Percentiles rank a stretch among this genome's conserved stretches.
Conservation (phyloP, 495 filamentous ascomycete genomes). For the Podospora pseudoanserina region DNA sequence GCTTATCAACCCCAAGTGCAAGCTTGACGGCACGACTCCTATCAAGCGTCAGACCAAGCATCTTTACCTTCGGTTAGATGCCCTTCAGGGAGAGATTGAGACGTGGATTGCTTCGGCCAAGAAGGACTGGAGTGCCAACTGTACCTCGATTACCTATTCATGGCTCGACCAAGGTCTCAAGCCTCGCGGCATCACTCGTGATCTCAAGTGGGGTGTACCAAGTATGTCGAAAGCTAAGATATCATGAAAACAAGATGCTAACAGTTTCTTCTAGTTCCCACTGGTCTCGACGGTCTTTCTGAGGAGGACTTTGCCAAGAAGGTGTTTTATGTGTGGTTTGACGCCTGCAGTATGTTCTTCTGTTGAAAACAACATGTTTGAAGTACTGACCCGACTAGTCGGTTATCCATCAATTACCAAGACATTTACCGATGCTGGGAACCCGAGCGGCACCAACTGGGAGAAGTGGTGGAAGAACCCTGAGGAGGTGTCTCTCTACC, state of each 20-base stretch:
- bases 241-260: not conserved
- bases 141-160: constrained; percentile 62
- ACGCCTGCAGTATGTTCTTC: constrained; percentile 65
- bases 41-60: constrained; percentile 60
- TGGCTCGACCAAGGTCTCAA: constrained; percentile 83
- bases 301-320: constrained; percentile 61
- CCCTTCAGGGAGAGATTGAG: constrained; percentile 68
- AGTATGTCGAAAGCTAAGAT: constrained; percentile 26
- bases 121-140: constrained; percentile 71
- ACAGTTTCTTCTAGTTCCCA: constrained; percentile 27
- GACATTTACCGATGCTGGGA: constrained; percentile 65
- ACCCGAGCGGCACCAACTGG: constrained; percentile 55
- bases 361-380: not conserved
- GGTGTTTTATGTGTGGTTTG: constrained; percentile 98
- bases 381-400: constrained; percentile 35
- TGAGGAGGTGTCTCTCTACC: constrained; percentile 83
- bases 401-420: constrained; percentile 95
- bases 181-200: constrained; percentile 83
- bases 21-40: constrained; percentile 77
- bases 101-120: constrained; percentile 58
- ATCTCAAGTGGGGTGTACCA: constrained; percentile 80
- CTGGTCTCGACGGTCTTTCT: constrained; percentile 24
- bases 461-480: constrained; percentile 94
- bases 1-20: constrained; percentile 62
- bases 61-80: constrained; percentile 75